phyloP scores from a whole-genome alignment of 2,329 filamentous ascomycete genomes.

The Epichloe hybrida region DNA sequence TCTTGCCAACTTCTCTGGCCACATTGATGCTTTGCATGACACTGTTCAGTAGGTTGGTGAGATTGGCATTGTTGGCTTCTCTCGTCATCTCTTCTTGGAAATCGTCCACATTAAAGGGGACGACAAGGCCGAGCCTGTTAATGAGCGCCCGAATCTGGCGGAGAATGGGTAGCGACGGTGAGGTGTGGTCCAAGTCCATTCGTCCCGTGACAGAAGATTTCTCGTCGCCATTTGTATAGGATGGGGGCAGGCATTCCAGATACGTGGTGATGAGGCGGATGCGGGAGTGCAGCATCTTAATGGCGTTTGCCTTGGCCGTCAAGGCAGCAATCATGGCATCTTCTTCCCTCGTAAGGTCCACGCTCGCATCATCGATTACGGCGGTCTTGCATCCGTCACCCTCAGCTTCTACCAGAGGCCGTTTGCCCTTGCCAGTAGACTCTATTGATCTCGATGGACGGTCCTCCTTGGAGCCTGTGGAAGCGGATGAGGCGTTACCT shows the following conservation, averaged over 20 bases:
- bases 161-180: conserved; percentile 57
- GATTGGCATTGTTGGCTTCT: conserved; percentile 71
- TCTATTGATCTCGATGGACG: conserved; percentile 29
- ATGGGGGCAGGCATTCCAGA: conserved; percentile 56
- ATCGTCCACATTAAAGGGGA: conserved; percentile 51
- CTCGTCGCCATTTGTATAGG: conserved; percentile 43
- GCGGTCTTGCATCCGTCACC: conserved; percentile 15
- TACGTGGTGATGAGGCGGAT: conserved; percentile 64
- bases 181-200: conserved; percentile 25
- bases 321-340: conserved; percentile 52
- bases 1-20: conserved; percentile 62
- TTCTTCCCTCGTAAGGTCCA: conserved; percentile 41
- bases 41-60: conserved; percentile 62
- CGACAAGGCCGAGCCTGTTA: conserved; percentile 67
- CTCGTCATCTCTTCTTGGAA: conserved; percentile 60
- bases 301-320: conserved; percentile 79
- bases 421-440: conserved; percentile 38
- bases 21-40: conserved; percentile 60
- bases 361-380: conserved; percentile 22
- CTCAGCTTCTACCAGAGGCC: conserved; percentile 23
- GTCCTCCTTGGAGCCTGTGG: conserved; percentile 32
- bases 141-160: conserved; percentile 81
- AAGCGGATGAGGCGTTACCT: conserved; percentile 46
- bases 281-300: conserved; percentile 79
- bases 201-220: conserved; percentile 18